Percentiles rank a stretch among this genome's conserved stretches.
Evolutionary conservation across 371 early-diverging fungal genomes (phyloP).

Genomic region (Basidiobolus meristosporus): DNA sequence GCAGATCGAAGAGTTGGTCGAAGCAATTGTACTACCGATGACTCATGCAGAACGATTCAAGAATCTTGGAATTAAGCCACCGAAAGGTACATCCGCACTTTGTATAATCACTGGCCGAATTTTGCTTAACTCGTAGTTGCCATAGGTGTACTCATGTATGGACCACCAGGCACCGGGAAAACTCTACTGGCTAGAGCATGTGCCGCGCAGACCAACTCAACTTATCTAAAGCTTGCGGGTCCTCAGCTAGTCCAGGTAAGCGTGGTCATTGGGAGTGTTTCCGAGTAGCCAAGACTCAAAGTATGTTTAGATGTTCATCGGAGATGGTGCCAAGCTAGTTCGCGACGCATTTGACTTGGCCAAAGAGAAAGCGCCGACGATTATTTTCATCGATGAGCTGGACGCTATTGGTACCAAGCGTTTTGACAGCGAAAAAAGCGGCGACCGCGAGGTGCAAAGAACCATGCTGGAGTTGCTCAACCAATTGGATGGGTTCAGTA

Average conservation of each 20-base stretch:
- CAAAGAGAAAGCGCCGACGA: conserved; percentile 97
- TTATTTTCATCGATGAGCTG: conserved; percentile 99
- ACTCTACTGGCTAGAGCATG: conserved; percentile 96
- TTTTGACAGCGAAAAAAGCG: conserved; percentile 91
- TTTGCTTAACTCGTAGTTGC: background rate
- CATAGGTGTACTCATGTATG: conserved; percentile 87
- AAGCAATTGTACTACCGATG: conserved; percentile 98
- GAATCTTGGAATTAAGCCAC: conserved; percentile 93
- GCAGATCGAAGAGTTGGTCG: conserved; percentile 98
- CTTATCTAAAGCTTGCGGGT: conserved; percentile 93
- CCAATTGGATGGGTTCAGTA: conserved; percentile 99
- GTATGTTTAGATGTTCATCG: conserved; percentile 85
- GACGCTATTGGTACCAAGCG: conserved; percentile 99
- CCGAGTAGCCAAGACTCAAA: background rate
- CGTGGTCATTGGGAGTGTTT: background rate
- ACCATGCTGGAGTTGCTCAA: conserved; percentile 99
- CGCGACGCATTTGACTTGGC: conserved; percentile 98
- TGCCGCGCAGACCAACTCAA: conserved; percentile 94
- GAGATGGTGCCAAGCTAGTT: conserved; percentile 98
- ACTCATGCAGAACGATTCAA: conserved; percentile 93
- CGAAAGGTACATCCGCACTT: conserved; percentile 47
- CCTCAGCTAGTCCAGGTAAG: conserved; percentile 89
- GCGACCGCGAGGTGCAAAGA: conserved; percentile 98
- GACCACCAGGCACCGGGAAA: conserved; percentile 96
- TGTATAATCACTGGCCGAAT: background rate